A percentile compares a stretch with the other conserved stretches of the same genome.
phyloP scores from a whole-genome alignment of 495 filamentous ascomycete genomes.

The Parathielavia appendiculata region DNA sequence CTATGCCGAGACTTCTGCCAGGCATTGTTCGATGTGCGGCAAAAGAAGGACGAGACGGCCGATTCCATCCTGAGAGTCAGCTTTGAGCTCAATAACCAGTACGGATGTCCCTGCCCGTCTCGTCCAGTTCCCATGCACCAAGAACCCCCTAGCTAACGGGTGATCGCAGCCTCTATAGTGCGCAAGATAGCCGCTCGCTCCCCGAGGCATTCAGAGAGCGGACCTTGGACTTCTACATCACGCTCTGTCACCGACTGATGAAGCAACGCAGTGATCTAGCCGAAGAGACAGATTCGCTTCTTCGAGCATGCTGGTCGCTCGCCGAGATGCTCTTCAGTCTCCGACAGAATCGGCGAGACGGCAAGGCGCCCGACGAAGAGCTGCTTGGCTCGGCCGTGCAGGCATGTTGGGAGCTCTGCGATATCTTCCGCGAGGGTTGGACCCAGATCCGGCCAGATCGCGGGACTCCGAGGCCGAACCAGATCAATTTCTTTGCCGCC shows the following conservation, averaged over 20 bases:
- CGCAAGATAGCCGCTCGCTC: conserved; percentile 70
- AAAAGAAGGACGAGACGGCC: conserved; percentile 64
- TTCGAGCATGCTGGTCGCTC: conserved; percentile 83
- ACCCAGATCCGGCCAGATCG: conserved; percentile 81
- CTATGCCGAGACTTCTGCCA: conserved; percentile 90
- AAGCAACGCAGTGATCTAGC: conserved; percentile 75
- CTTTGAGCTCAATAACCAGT: conserved; percentile 92
- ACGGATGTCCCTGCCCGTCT: conserved; percentile 10
- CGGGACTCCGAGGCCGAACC: conserved; percentile 77
- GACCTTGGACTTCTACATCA: conserved; percentile 90
- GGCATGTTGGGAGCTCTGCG: conserved; percentile 91
- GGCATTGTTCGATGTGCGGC: conserved; percentile 76
- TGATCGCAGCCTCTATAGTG: conserved; percentile 63
- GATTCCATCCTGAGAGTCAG: conserved; percentile 86
- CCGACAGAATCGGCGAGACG: conserved; percentile 73
- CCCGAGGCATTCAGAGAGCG: conserved; percentile 86
- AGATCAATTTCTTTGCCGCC: conserved; percentile 59
- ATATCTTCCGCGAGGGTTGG: conserved; percentile 91
- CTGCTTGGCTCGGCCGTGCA: conserved; percentile 81
- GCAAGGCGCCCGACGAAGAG: conserved; percentile 70
- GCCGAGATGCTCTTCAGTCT: conserved; percentile 93
- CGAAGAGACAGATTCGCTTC: conserved; percentile 73
- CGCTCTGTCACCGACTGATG: conserved; percentile 87
- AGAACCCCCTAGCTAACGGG: conserved; percentile 23
- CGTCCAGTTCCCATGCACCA: neutral